A percentile compares a stretch with the other conserved stretches of the same genome.
phyloP scores from a whole-genome alignment of 345 rosid genomes.

The Noccaea bulbosa region DNA sequence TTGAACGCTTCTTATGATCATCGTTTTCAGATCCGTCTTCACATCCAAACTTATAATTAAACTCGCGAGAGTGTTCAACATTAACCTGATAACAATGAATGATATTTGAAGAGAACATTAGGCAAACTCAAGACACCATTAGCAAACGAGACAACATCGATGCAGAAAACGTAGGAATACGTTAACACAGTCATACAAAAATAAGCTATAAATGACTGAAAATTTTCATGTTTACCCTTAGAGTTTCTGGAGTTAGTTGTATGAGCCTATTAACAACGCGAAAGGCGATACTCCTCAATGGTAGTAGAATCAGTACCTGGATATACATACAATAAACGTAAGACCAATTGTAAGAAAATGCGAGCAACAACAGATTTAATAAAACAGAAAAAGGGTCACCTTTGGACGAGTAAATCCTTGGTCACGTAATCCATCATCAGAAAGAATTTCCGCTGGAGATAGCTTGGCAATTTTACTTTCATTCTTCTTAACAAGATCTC shows the following conservation, averaged over 20 bases:
- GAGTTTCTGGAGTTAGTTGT: conserved; percentile 69
- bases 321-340: conserved; percentile 21
- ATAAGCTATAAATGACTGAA: background rate
- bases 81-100: conserved; percentile 58
- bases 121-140: conserved; percentile 12
- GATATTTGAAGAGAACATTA: conserved; percentile 12
- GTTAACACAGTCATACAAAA: conserved; percentile 18
- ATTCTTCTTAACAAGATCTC: conserved; percentile 79
- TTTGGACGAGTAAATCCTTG: conserved; percentile 97
- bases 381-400: conserved; percentile 51
- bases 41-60: conserved; percentile 72
- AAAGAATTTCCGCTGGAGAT: conserved; percentile 53
- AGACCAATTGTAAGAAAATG: conserved; percentile 10
- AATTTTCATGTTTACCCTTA: conserved; percentile 55
- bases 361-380: conserved; percentile 11
- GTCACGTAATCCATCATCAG: conserved; percentile 69
- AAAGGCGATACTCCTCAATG: conserved; percentile 68
- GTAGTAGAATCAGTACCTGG: conserved; percentile 85
- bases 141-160: conserved; percentile 23
- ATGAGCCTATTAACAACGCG: conserved; percentile 75
- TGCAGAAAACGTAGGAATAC: conserved; percentile 13
- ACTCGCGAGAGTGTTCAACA: conserved; percentile 80
- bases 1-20: too few relatives aligned
- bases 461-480: conserved; percentile 69
- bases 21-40: conserved; percentile 53